These are phyloP conservation scores for Penicillium ucsense DNA, from an alignment of 495 filamentous ascomycete genomes.

Conservation along the genomic window DNA sequence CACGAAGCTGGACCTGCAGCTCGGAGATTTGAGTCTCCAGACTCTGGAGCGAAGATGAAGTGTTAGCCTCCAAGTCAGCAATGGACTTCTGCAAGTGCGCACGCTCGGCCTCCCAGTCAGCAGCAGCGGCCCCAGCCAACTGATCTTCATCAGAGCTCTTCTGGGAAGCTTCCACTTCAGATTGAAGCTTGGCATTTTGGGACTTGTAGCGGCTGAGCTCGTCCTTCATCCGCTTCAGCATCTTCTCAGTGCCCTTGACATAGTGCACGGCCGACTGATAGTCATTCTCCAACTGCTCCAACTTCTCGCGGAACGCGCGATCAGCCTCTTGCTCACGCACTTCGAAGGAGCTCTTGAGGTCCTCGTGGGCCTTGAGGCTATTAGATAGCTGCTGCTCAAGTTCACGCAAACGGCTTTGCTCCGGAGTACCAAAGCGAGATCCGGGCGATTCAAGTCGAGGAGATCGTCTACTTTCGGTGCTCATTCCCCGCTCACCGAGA, in stretches of 20 bases:
- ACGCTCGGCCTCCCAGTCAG: slow-evolving; percentile 73
- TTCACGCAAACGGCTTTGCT: slow-evolving; percentile 71
- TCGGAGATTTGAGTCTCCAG: slow-evolving; percentile 63
- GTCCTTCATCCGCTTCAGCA: slow-evolving; percentile 97
- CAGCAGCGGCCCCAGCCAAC: slow-evolving; percentile 25
- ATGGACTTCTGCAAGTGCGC: slow-evolving; percentile 55
- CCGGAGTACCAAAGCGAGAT: slow-evolving; percentile 70
- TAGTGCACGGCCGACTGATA: slow-evolving; percentile 99
- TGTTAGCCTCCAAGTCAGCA: slow-evolving; percentile 52
- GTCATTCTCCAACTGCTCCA: slow-evolving; percentile 87
- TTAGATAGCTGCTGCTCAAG: slow-evolving; percentile 82
- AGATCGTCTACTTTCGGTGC: slow-evolving; percentile 46
- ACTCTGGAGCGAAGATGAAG: slow-evolving; percentile 50
- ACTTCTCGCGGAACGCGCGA: slow-evolving; percentile 76
- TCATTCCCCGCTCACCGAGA: slow-evolving; percentile 75
- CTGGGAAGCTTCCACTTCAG: slow-evolving; percentile 55
- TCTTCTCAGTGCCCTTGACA: slow-evolving; percentile 97
- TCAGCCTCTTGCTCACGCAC: slow-evolving; percentile 75
- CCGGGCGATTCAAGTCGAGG: slow-evolving; percentile 55
- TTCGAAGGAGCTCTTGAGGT: slow-evolving; percentile 67
- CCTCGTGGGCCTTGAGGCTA: slow-evolving; percentile 70
- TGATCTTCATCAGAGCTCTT: slow-evolving; percentile 26
- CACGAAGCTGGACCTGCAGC: slow-evolving; percentile 56
- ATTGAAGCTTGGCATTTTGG: slow-evolving; percentile 73
- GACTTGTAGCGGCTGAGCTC: slow-evolving; percentile 82